Evolutionary conservation across 805 yeast species (phyloP).

Genomic region (Danielia oregonensis): DNA sequence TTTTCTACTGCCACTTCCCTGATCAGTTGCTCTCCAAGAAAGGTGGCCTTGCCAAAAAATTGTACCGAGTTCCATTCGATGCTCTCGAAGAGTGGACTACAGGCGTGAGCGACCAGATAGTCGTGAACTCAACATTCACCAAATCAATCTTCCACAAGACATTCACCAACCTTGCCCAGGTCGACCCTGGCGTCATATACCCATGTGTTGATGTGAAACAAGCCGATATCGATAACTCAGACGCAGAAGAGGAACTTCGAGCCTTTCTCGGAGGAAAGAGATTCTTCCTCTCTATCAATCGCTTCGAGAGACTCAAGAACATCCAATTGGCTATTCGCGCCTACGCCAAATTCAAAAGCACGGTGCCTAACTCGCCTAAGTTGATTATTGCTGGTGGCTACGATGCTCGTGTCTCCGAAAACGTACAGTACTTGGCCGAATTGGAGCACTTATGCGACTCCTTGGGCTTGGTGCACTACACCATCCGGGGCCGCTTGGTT

Average conservation of each 20-base stretch:
- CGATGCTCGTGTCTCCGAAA: slow-evolving; percentile 72
- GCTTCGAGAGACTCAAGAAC: slow-evolving; percentile 86
- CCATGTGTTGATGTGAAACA: slow-evolving; percentile 66
- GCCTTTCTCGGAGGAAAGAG: slow-evolving; percentile 31
- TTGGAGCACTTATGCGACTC: slow-evolving; percentile 47
- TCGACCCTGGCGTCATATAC: slow-evolving; percentile 57
- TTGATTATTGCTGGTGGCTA: slow-evolving; percentile 89
- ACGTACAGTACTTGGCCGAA: slow-evolving; percentile 65
- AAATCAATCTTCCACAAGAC: slow-evolving; percentile 61
- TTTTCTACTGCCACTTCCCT: slow-evolving; percentile 96
- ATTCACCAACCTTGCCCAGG: slow-evolving; percentile 40
- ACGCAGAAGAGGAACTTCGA: slow-evolving; percentile 28
- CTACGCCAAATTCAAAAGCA: slow-evolving; percentile 43
- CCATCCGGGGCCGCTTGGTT: slow-evolving; percentile 40
- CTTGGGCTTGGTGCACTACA: slow-evolving; percentile 43
- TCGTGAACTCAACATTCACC: slow-evolving; percentile 88
- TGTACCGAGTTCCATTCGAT: slow-evolving; percentile 84
- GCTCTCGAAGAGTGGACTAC: slow-evolving; percentile 79
- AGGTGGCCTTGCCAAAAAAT: slow-evolving; percentile 47
- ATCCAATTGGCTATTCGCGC: slow-evolving; percentile 73
- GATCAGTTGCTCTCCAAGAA: slow-evolving; percentile 74
- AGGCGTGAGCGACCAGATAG: slow-evolving; percentile 67
- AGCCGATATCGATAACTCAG: slow-evolving; percentile 14
- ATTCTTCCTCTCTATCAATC: slow-evolving; percentile 71
- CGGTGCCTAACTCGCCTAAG: slow-evolving; percentile 35